phyloP scores from a whole-genome alignment of 306 rosid species.

The Rubus parviflorus region DNA sequence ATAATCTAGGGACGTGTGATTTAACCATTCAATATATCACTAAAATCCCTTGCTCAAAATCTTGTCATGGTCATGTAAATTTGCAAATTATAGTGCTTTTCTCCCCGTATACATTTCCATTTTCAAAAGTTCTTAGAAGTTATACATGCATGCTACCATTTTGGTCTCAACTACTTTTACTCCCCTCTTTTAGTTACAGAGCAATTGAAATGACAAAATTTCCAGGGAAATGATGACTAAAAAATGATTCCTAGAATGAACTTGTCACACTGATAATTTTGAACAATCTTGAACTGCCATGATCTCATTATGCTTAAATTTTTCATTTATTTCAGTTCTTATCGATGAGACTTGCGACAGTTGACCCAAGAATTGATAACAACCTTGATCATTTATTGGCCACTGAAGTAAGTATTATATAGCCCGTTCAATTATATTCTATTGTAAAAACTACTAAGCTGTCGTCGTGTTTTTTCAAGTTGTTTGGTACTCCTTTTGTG shows the following conservation, averaged over 20 bases:
- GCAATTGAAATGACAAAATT: neutral
- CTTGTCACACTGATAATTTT: slow-evolving; percentile 9
- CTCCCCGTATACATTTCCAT: neutral
- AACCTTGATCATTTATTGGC: slow-evolving; percentile 71
- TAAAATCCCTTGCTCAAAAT: neutral
- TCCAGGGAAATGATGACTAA: neutral
- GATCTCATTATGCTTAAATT: slow-evolving; percentile 31
- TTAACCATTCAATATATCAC: neutral
- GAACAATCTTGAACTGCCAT: slow-evolving; percentile 13
- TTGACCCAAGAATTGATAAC: slow-evolving; percentile 81
- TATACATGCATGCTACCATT: neutral
- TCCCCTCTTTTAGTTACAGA: neutral
- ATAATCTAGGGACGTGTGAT: slow-evolving; percentile 2
- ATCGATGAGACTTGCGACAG: slow-evolving; percentile 94
- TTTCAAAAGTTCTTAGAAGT: neutral
- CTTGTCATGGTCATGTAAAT: neutral
- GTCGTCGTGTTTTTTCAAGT: neutral
- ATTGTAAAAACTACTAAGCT: neutral
- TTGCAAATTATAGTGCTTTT: neutral
- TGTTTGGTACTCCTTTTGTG: neutral
- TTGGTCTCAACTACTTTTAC: neutral
- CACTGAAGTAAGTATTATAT: slow-evolving; percentile 61
- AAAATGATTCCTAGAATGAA: neutral
- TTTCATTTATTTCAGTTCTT: slow-evolving; percentile 60
- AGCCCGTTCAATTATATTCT: neutral